phyloP scores from a whole-genome alignment of 2,329 filamentous ascomycete species.

The Hortaea werneckii region DNA sequence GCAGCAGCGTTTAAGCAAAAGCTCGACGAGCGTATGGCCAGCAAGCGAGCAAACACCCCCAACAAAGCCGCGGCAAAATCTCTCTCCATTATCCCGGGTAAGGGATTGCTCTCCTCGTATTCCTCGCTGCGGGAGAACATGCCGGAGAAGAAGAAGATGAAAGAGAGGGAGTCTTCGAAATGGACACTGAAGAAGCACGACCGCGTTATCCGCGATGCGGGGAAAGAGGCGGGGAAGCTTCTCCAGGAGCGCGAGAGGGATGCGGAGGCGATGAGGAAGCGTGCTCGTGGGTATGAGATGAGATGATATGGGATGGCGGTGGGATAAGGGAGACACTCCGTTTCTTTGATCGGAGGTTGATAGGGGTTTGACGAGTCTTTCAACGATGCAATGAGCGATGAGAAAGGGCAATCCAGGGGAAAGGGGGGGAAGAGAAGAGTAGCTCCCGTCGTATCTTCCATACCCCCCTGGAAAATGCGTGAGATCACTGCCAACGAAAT shows the following conservation, averaged over 20 bases:
- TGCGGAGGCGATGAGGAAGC: neutral
- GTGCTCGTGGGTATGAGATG: no score
- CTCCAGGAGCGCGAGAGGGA: neutral
- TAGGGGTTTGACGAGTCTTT: no score
- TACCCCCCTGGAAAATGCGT: no score
- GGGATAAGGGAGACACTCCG: no score
- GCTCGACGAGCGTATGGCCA: neutral
- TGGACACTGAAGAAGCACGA: neutral
- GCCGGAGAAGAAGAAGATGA: neutral
- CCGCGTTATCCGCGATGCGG: neutral
- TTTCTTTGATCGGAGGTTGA: no score
- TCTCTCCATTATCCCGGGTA: neutral
- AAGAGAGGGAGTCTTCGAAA: neutral
- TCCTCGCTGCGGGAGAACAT: neutral
- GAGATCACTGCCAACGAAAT: no score
- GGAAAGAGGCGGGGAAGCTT: neutral
- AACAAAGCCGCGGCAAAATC: neutral
- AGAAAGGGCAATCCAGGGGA: no score
- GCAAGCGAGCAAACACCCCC: neutral
- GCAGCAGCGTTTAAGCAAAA: slow-evolving; percentile 1
- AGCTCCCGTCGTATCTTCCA: no score
- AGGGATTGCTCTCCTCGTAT: neutral
- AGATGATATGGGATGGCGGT: no score
- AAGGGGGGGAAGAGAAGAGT: no score
- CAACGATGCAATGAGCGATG: no score